Conservation (phyloP, 352 stramenopile species). For the Salisapilia sapeloensis region DNA sequence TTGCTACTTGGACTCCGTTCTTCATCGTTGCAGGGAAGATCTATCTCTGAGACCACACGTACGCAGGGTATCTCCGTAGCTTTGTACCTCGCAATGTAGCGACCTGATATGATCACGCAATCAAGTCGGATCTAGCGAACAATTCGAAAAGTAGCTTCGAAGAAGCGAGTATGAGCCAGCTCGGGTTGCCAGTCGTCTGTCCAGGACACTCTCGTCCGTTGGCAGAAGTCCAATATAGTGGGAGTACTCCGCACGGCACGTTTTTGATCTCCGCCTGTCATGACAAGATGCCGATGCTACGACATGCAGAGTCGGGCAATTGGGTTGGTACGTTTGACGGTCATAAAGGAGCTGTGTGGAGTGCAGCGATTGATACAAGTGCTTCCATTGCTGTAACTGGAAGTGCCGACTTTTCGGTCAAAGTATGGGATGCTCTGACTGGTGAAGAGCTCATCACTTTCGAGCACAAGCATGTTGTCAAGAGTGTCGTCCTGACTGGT, state of each 20-base stretch:
- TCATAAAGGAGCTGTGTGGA: conserved; percentile 93
- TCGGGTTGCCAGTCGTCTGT: conserved; percentile 79
- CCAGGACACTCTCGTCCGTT: conserved; percentile 69
- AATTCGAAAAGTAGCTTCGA: too few relatives aligned
- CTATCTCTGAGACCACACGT: too few relatives aligned
- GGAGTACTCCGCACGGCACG: conserved; percentile 20
- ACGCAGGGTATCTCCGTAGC: too few relatives aligned
- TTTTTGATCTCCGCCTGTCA: conserved; percentile 75
- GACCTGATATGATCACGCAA: too few relatives aligned
- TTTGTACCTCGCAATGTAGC: too few relatives aligned
- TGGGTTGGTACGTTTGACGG: conserved; percentile 97
- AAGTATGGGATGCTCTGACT: conserved; percentile 95
- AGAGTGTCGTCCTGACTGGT: conserved; percentile 86
- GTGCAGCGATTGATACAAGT: conserved; percentile 75
- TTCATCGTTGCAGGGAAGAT: too few relatives aligned
- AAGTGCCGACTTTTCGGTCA: conserved; percentile 90
- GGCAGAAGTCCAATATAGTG: conserved; percentile 60
- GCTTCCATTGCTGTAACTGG: conserved; percentile 80
- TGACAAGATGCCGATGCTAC: conserved; percentile 82
- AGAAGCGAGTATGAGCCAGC: too few relatives aligned
- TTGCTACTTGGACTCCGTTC: too few relatives aligned
- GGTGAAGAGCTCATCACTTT: conserved; percentile 87
- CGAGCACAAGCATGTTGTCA: conserved; percentile 95
- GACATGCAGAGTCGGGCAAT: conserved; percentile 61
- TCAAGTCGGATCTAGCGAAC: too few relatives aligned